Base-by-base conservation (phyloP, 1,284 basidiomycete genomes). In the Mycosarcoma mackinlayi region DNA sequence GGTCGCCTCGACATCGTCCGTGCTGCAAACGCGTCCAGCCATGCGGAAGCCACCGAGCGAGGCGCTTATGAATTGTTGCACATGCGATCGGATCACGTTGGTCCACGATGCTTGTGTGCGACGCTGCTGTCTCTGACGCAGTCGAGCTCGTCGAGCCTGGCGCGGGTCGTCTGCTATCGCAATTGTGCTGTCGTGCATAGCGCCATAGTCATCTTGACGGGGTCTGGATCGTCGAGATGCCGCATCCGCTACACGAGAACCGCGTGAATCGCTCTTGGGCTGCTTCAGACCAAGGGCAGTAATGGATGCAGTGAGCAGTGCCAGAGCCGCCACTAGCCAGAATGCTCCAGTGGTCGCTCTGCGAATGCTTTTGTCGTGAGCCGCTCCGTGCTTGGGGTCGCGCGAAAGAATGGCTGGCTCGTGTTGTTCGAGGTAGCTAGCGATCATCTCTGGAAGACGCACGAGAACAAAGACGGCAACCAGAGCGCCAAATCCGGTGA, bases 401-500 rank as follows among this genome's bases (percentile, higher is more conserved):
- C 40, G 25, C 11, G 49, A 35, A 14, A 25, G 24, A 13, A 13
- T 18, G 18, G 9, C 30, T 2, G 37, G 45, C 4, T 34, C 41
- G 41, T 51, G 51, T 14, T 23, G 31, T 31, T 56, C 51, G n/a
- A 75, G 45, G 11, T 67, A 56, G 31, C 45, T 28, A 1, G 75
- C 73, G 3, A 77, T 52, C 37, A 45, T 51, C n/a, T 61, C 59
- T 3, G 75, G 75, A 14, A 77, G 53, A 14, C 70, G 64, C 2
- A 77, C 59, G 5, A 77, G 65, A n/a, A 48, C 59, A 23, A 77
- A 75, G 31, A 77, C 75, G 3, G 75, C 61, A 4, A 75, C 11
- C 5, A 77, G 56, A 4, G 71, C 68, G 14, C 72, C 72, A 4
- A 76, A 14, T 4, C 72, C 75, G 2, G 71, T 76, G 28, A 68